Conservation (phyloP, 1,139 yeast species). For the Torulaspora globosa region DNA sequence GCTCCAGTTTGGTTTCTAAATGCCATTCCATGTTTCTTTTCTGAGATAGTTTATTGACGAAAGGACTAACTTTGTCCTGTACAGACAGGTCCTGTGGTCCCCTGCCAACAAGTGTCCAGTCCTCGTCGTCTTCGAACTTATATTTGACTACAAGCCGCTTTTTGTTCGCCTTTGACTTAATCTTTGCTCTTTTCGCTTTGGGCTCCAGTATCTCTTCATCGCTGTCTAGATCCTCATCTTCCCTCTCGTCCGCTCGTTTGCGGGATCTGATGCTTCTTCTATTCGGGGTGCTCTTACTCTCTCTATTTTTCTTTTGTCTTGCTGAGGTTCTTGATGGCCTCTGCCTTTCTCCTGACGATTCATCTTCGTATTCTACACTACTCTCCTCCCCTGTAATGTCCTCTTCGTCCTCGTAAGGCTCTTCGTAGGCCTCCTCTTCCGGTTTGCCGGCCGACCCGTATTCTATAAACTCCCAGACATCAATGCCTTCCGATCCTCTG, state of each 20-base stretch:
- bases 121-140: slow-evolving; percentile 34
- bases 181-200: slow-evolving; percentile 5
- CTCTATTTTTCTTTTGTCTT: slow-evolving; percentile 16
- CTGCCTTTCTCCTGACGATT: slow-evolving; percentile 4
- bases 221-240: slow-evolving; percentile 3
- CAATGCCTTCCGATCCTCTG: slow-evolving; percentile 26
- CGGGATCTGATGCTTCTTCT: slow-evolving; percentile 21
- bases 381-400: slow-evolving; percentile 14
- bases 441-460: slow-evolving; percentile 34
- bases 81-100: slow-evolving; percentile 35
- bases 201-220: slow-evolving; percentile 10
- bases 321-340: slow-evolving; percentile 15
- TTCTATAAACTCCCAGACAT: slow-evolving; percentile 36
- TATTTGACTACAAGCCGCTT: slow-evolving; percentile 19
- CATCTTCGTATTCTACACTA: slow-evolving; percentile 12
- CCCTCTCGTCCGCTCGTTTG: slow-evolving; percentile 11
- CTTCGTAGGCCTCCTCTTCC: slow-evolving; percentile 22
- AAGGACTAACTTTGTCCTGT: slow-evolving; percentile 19
- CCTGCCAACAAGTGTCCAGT: slow-evolving; percentile 34
- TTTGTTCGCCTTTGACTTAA: slow-evolving; percentile 13
- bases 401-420: slow-evolving; percentile 26
- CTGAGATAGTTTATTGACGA: slow-evolving; percentile 30
- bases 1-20: slow-evolving; percentile 28
- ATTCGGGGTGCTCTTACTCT: slow-evolving; percentile 2
- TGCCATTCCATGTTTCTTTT: slow-evolving; percentile 32